Percentiles rank a stretch among this genome's conserved stretches.
These are phyloP conservation scores for Euptelea pleiosperma DNA, from an alignment of 164 flowering plant genomes.

Conservation along the genomic window DNA sequence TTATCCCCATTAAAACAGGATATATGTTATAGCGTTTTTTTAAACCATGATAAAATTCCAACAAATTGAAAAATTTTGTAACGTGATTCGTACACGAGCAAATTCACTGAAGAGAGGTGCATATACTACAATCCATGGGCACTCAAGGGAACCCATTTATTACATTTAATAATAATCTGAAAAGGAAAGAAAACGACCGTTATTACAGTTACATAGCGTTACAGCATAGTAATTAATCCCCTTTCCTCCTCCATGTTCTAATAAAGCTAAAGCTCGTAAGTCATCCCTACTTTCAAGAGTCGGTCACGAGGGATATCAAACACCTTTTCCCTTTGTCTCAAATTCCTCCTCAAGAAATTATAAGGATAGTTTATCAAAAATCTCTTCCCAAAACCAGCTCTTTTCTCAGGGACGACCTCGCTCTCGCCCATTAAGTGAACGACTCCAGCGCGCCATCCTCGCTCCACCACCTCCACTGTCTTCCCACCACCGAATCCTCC, in stretches of 20 bases:
- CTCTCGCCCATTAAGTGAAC: constrained; percentile 59
- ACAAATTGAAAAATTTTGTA: no score
- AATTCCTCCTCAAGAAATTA: constrained; percentile 51
- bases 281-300: constrained; percentile 68
- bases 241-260: no score
- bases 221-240: not conserved
- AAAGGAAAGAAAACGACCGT: not conserved
- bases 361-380: constrained; percentile 50
- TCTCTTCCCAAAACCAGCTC: constrained; percentile 39
- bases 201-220: not conserved
- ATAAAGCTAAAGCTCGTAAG: constrained; percentile 55
- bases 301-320: constrained; percentile 52
- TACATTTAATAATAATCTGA: not conserved
- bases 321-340: constrained; percentile 49
- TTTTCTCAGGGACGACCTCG: constrained; percentile 53
- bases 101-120: no score
- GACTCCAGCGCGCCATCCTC: constrained; percentile 36
- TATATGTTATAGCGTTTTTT: no score
- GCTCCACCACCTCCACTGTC: constrained; percentile 37
- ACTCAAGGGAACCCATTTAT: no score
- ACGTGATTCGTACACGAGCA: no score
- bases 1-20: no score
- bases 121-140: no score
- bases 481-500: constrained; percentile 24
- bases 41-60: no score